Conservation (phyloP, 495 filamentous ascomycete genomes). For the Daldinia grandis region DNA sequence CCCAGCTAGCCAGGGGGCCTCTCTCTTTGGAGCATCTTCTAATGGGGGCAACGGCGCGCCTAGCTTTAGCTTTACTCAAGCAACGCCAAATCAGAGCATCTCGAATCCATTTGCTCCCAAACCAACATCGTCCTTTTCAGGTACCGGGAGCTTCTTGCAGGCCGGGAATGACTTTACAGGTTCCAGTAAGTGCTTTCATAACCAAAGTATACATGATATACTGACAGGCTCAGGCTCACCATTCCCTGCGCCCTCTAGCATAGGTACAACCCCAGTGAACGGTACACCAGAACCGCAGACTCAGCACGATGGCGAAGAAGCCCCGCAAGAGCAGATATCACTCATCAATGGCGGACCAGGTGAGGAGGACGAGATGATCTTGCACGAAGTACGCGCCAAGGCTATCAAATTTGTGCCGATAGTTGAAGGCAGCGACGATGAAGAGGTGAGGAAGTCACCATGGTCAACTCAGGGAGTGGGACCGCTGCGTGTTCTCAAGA, state of each 20-base stretch:
- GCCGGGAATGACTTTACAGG: slow-evolving; percentile 52
- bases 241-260: slow-evolving; percentile 60
- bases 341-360: slow-evolving; percentile 69
- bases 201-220: slow-evolving; percentile 1
- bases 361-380: slow-evolving; percentile 73
- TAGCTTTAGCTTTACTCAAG: slow-evolving; percentile 40
- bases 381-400: slow-evolving; percentile 70
- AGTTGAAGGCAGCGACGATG: slow-evolving; percentile 49
- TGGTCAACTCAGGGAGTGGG: slow-evolving; percentile 73
- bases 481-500: slow-evolving; percentile 69
- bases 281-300: slow-evolving; percentile 69
- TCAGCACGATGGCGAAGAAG: slow-evolving; percentile 60
- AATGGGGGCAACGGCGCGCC: slow-evolving; percentile 35
- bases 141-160: slow-evolving; percentile 42
- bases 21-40: slow-evolving; percentile 31
- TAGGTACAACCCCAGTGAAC: slow-evolving; percentile 66
- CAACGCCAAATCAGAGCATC: slow-evolving; percentile 29
- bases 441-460: slow-evolving; percentile 50
- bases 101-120: slow-evolving; percentile 35
- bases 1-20: slow-evolving; percentile 31
- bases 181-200: slow-evolving; percentile 50
- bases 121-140: slow-evolving; percentile 19
- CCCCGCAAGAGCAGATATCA: slow-evolving; percentile 67
- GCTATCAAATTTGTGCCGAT: slow-evolving; percentile 61
- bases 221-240: slow-evolving; percentile 53